Evolutionary conservation across 225 moss, liverwort and hornwort species (phyloP), one percentile per base, ranked within the genome.

Genomic region (Sphagnum tenellum): DNA sequence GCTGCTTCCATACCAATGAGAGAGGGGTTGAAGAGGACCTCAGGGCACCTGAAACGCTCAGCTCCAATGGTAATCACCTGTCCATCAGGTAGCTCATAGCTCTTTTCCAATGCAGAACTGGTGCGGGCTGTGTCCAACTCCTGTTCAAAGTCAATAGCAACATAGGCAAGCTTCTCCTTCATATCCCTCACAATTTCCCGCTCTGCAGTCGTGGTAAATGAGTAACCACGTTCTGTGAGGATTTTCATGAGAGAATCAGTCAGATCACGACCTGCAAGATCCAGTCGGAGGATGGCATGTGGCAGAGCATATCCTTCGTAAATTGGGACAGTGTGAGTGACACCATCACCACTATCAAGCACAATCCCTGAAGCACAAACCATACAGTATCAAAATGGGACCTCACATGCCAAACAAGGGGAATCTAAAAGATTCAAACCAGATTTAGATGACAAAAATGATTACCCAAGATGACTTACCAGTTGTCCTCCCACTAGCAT

Each of bases 171-270:
- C 83, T 92, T 98, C 74, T 98, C 96, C 60, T 98, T 98, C 90
- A 98, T 90, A 69, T 98, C 96, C 70, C 96, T 78, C 6, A 98
- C 96, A 63, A 98, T 98, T 76, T 98, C 96, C 5, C 96, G 78
- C 74, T 85, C 96, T 1, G 96, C 96, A 5, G 96, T 92, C 3
- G 96, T 98, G 0, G 92, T 98, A 77, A 98, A 98, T 3, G 96
- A 92, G 67, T 98, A 98, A 55, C 96, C 96, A 50, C 92, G 90
- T 81, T 98, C 96, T 2, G 92, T 92, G 56, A 98, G 75, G 53
- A 98, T 98, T 87, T 98, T 92, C 90, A 98, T 92, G 48, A 98
- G 68, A 12, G 92, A 88, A 52, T 98, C 96, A 2, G 96, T 92
- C 61, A 98, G 76, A 76, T 98, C 96, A 5, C 96, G 88, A n/a